phyloP scores from a whole-genome alignment of 2,329 filamentous ascomycete genomes.

The Beauveria pseudobassiana region DNA sequence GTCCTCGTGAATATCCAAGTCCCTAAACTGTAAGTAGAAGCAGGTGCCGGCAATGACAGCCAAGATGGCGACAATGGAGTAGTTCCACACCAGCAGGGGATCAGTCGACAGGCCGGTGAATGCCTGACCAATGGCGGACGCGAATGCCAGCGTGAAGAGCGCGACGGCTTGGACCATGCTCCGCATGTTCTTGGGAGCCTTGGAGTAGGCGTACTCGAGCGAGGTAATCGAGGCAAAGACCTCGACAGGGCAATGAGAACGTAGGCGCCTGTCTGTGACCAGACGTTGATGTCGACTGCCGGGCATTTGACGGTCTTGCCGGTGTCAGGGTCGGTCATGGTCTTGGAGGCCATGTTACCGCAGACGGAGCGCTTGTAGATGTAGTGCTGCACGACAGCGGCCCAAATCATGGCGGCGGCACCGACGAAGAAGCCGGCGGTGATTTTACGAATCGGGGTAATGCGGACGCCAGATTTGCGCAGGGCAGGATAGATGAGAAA shows the following conservation, averaged over 20 bases:
- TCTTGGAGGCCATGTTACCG: conserved; percentile 33
- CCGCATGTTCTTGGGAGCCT: conserved; percentile 70
- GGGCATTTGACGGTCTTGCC: conserved; percentile 32
- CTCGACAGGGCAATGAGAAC: conserved; percentile 41
- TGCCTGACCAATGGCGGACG: conserved; percentile 59
- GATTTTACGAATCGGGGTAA: conserved; percentile 72
- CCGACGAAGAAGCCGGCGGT: conserved; percentile 60
- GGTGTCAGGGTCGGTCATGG: conserved; percentile 18
- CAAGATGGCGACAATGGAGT: conserved; percentile 57
- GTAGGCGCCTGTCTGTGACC: conserved; percentile 46
- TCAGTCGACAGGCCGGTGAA: conserved; percentile 39
- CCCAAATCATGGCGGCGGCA: conserved; percentile 51
- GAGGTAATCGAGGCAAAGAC: conserved; percentile 46
- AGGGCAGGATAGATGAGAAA: conserved; percentile 60
- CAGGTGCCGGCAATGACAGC: conserved; percentile 52
- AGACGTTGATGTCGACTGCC: conserved; percentile 54
- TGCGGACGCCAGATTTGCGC: conserved; percentile 54
- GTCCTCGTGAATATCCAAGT: conserved; percentile 58
- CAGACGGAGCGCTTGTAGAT: conserved; percentile 59
- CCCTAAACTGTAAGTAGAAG: conserved; percentile 65
- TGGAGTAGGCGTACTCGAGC: conserved; percentile 69
- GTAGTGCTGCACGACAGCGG: conserved; percentile 47
- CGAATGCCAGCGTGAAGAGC: conserved; percentile 63
- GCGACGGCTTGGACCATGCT: conserved; percentile 61
- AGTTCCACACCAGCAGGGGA: conserved; percentile 68